Evolutionary conservation across 148 eudicot genomes (phyloP).

Genomic region (Fallopia convolvulus): DNA sequence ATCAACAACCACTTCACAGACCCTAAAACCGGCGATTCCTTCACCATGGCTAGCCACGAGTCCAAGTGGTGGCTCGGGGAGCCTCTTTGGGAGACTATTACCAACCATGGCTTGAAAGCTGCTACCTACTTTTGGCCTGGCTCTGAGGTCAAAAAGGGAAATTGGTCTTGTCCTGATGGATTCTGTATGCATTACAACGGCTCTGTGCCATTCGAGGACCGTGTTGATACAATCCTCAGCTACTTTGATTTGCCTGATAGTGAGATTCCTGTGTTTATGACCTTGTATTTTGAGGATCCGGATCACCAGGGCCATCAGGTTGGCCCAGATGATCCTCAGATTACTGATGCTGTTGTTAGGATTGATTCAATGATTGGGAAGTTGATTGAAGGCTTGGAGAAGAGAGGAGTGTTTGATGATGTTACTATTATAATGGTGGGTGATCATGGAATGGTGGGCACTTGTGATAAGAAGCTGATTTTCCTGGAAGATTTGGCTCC

Average conservation of each 20-base stretch:
- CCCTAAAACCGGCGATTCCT: slow-evolving; percentile 32
- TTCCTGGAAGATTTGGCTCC: slow-evolving; percentile 63
- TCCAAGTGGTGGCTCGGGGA: slow-evolving; percentile 91
- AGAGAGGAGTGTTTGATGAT: slow-evolving; percentile 80
- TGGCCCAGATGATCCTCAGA: slow-evolving; percentile 81
- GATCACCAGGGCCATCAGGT: slow-evolving; percentile 92
- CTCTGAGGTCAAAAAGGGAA: slow-evolving; percentile 60
- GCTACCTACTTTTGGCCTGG: slow-evolving; percentile 89
- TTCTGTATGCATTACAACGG: slow-evolving; percentile 47
- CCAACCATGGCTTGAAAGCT: slow-evolving; percentile 53
- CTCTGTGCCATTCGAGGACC: slow-evolving; percentile 74
- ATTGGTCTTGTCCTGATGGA: slow-evolving; percentile 59
- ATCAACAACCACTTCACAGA: slow-evolving; percentile 59
- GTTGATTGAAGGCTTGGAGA: slow-evolving; percentile 67
- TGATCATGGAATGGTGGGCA: slow-evolving; percentile 97
- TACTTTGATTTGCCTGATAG: slow-evolving; percentile 54
- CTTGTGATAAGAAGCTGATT: slow-evolving; percentile 73
- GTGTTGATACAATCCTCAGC: slow-evolving; percentile 55
- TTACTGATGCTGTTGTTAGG: slow-evolving; percentile 59
- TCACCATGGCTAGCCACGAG: slow-evolving; percentile 68
- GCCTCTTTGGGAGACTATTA: slow-evolving; percentile 76
- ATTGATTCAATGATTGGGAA: slow-evolving; percentile 73
- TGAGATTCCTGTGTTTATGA: slow-evolving; percentile 70
- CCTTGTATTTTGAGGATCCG: slow-evolving; percentile 87
- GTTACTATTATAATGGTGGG: slow-evolving; percentile 71